Conservation (phyloP, 805 yeast species). For the Nakazawaea holstii region DNA sequence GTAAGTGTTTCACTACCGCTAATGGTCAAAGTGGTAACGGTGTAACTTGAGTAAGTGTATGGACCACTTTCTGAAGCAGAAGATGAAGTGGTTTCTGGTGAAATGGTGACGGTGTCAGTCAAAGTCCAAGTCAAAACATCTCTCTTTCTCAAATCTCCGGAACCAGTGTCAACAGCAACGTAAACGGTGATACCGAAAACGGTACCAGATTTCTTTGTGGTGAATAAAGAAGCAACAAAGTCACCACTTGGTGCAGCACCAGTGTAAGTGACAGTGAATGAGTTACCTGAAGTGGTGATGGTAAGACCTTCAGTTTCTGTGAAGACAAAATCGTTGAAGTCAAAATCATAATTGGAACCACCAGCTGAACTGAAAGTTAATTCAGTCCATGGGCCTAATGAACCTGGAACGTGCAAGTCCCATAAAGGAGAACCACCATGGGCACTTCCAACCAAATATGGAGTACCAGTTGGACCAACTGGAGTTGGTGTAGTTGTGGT, state of each 20-base stretch:
- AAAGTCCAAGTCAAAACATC: slow-evolving; percentile 11
- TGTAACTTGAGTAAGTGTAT: slow-evolving; percentile 10
- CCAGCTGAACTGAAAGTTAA: slow-evolving; percentile 9
- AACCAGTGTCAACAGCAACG: slow-evolving; percentile 9
- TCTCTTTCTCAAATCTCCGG: slow-evolving; percentile 9
- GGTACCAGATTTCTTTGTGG: not conserved
- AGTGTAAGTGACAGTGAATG: slow-evolving; percentile 9
- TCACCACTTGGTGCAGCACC: slow-evolving; percentile 9
- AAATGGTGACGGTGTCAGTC: slow-evolving; percentile 6
- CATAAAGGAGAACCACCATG: slow-evolving; percentile 10
- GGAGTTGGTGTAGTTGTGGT: slow-evolving; percentile 2
- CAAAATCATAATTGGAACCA: slow-evolving; percentile 9
- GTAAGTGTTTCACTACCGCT: slow-evolving; percentile 9
- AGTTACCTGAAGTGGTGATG: slow-evolving; percentile 2
- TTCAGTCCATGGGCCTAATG: slow-evolving; percentile 9
- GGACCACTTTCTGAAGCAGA: slow-evolving; percentile 7
- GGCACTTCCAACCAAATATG: slow-evolving; percentile 5
- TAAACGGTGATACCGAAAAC: slow-evolving; percentile 9
- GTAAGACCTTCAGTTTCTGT: not conserved
- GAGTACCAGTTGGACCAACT: slow-evolving; percentile 2
- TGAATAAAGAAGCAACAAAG: slow-evolving; percentile 7
- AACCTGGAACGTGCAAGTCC: slow-evolving; percentile 10
- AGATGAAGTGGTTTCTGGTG: slow-evolving; percentile 2
- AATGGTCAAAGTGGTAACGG: slow-evolving; percentile 7
- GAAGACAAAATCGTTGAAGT: slow-evolving; percentile 7